Base-by-base conservation (phyloP, 352 stramenopile species). In the Phytophthora megakarya region DNA sequence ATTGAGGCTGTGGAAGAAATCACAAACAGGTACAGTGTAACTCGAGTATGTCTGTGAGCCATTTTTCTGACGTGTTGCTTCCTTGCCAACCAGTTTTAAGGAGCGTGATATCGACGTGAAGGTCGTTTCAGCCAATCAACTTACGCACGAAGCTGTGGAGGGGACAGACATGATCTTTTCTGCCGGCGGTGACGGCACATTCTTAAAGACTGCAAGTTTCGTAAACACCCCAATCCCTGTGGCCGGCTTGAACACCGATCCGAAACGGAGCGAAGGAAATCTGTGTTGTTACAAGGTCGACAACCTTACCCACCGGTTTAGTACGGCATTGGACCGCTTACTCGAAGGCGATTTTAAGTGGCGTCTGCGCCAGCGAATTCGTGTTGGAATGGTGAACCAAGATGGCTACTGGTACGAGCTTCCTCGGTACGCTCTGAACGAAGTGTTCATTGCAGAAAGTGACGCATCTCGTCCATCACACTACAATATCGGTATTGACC, bases 401-500 rank as follows among this genome's bases (percentile, higher is more conserved):
- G 87, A 96, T 65, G 87, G 87, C 3, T 94, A 86, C 65, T 94
- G 88, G 83, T 91, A 93, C 38, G 86, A 96, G 39, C 62, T 96
- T 16, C 86, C 86, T 35, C 86, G 84, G 12, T 96, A 90, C 49
- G 88, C 88, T 26, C 70, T 96, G 25, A 96, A 96, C 58, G 88
- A 96, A 78, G 86, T 96, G 38, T 96, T 96, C 56, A 95, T 96
- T 57, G 88, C 88, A 9, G 88, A 96, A 68, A 87, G 81, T 21
- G 88, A 96, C 30, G 83, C 88, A 30, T 94, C 86, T 23, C 86
- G 86, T 1, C 88, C 88, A 33, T 93, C 86, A 39, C 83, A 92
- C 61, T 94, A 96, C 78, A 92, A 95, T 49, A 94, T 96, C 44
- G 88, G 88, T 43, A 86, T 95, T 18, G 88, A 96, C 58, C 86